phyloP scores from a whole-genome alignment of 805 yeast genomes.

The Torulaspora maleeae region DNA sequence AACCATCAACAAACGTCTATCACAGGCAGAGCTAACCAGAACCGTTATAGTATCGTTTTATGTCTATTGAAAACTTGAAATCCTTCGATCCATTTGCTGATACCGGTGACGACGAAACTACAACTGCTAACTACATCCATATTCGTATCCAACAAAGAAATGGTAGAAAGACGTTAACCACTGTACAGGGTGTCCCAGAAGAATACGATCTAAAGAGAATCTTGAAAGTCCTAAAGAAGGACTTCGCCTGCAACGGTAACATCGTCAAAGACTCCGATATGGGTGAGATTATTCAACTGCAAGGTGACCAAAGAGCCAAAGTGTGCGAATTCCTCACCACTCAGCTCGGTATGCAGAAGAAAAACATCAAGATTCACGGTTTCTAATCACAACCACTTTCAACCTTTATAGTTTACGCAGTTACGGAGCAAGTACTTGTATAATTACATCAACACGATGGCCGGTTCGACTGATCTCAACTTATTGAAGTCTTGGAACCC shows the following conservation, averaged over 20 bases:
- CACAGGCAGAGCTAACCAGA: background rate
- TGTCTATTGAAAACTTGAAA: conserved; percentile 84
- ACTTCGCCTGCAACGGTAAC: conserved; percentile 98
- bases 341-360: conserved; percentile 86
- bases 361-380: conserved; percentile 97
- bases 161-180: conserved; percentile 97
- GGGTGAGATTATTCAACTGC: conserved; percentile 96
- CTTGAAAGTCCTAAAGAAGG: conserved; percentile 90
- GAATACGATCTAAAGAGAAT: conserved; percentile 95
- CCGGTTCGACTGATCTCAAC: conserved; percentile 64
- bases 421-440: background rate
- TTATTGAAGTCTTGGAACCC: conserved; percentile 97
- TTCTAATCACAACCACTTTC: conserved; percentile 46
- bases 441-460: conserved; percentile 31
- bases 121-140: conserved; percentile 92
- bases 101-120: conserved; percentile 98
- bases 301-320: conserved; percentile 98
- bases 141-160: conserved; percentile 99
- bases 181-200: conserved; percentile 94
- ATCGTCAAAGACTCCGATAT: conserved; percentile 93
- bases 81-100: conserved; percentile 98
- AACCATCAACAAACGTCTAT: background rate
- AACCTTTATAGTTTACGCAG: too few species aligned
- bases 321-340: conserved; percentile 87
- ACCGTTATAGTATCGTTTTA: conserved; percentile 11